Evolutionary conservation across 106 monocot species (phyloP), one percentile per base, ranked within the genome.

Genomic region (Hemerocallis citrina): DNA sequence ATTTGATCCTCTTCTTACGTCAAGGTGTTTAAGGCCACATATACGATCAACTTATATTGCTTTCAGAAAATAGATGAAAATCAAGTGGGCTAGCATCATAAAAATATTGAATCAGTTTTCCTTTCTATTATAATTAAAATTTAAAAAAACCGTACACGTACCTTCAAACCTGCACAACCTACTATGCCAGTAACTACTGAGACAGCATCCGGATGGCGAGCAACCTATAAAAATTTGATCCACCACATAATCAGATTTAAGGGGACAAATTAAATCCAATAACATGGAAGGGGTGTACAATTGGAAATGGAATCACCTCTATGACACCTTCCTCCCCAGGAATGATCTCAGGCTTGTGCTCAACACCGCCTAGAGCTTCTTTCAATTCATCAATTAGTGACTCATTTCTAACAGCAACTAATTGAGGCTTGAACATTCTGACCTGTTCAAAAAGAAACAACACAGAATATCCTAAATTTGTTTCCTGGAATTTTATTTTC

Each of bases 81-180:
- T n/a, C n/a, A n/a, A n/a, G n/a, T n/a, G n/a, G n/a, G n/a, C n/a
- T n/a, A n/a, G n/a, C n/a, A n/a, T n/a, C n/a, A n/a, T n/a, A n/a
- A n/a, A n/a, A n/a, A n/a, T n/a, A n/a, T n/a, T n/a, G n/a, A n/a
- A n/a, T n/a, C n/a, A n/a, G n/a, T n/a, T n/a, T n/a, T n/a, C n/a
- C n/a, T n/a, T n/a, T n/a, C n/a, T n/a, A n/a, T n/a, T n/a, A n/a
- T n/a, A n/a, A n/a, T n/a, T n/a, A n/a, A n/a, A n/a, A n/a, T n/a
- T n/a, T n/a, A n/a, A n/a, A n/a, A n/a, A n/a, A n/a, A n/a, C n/a
- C n/a, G n/a, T n/a, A 32, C 29, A 22, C 35, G 41, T 82, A 94
- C 94, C 94, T 89, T 94, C 62, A 94, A 75, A 19, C 94, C 94
- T 17, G 94, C 94, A 86, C 94, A 94, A 17, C 94, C 94, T 64